Base-by-base conservation (phyloP, 805 yeast genomes). In the Zygotorulaspora danielsina region DNA sequence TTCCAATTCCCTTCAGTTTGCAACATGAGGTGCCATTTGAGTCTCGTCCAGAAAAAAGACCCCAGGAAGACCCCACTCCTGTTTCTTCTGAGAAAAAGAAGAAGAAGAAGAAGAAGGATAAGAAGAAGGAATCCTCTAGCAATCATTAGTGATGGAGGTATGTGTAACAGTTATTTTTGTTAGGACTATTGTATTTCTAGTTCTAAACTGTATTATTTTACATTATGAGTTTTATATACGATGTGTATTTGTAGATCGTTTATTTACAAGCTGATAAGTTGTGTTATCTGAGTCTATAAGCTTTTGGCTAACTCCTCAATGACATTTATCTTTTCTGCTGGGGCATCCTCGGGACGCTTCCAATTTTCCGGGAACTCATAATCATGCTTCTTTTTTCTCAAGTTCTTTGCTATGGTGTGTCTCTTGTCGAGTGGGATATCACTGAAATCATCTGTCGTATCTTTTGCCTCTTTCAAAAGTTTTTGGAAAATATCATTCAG, bases 371-470 rank as follows among this genome's bases (percentile, higher is more conserved):
- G 97, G 70, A 85, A 88, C 39, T 64, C 51, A 41, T 65, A 59
- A 6, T 64, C 65, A 37, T 59, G 60, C 19, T 65, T 60, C 45
- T 67, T 59, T 48, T 61, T 63, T 54, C 71, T 66, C 48, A 71
- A 61, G 18, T 66, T 54, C 54, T 70, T 76, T 11, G 76, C 72
- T 37, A 60, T 63, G 37, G 74, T 72, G 56, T 81, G 87, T 61
- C 95, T 78, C 18, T 71, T 77, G 61, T 89, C 95, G 34, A 90
- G 63, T 21, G 97, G 96, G 21, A 90, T 67, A 54, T 85, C 95
- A 30, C 72, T 70, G 51, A 85, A 84, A 43, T 74, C 74, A 40
- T 82, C 84, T 3, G 69, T 54, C 32, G 72, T 56, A 36, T 77
- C 82, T 54, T 78, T 83, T 6, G 95, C 69, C 52, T 79, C 89